phyloP scores from a whole-genome alignment of 2,329 filamentous ascomycete species.

The Phialophora macrospora region DNA sequence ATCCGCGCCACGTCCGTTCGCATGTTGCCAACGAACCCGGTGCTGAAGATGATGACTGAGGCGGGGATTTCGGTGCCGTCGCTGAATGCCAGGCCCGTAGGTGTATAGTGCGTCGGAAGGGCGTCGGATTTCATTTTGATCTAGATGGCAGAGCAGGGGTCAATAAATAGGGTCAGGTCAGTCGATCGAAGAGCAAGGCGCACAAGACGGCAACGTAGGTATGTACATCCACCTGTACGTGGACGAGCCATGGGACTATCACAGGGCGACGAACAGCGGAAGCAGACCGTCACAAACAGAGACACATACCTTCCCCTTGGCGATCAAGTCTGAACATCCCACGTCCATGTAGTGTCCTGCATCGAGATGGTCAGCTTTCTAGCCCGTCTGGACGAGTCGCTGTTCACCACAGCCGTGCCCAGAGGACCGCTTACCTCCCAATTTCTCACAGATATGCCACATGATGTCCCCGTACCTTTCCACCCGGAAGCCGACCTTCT shows the following conservation, averaged over 20 bases:
- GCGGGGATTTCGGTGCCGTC: slow-evolving; percentile 52
- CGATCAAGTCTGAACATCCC: slow-evolving; percentile 50
- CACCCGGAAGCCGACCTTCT: slow-evolving; percentile 50
- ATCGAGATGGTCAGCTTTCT: neutral
- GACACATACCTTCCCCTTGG: slow-evolving; percentile 43
- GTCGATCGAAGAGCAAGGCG: neutral
- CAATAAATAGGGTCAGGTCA: neutral
- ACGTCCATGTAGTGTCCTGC: slow-evolving; percentile 55
- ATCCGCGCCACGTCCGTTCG: slow-evolving; percentile 46
- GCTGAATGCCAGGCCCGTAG: slow-evolving; percentile 50
- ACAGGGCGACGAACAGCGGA: neutral
- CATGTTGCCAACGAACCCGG: slow-evolving; percentile 54
- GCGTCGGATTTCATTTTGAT: slow-evolving; percentile 52
- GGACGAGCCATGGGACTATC: neutral
- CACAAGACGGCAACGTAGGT: neutral
- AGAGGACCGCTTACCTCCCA: slow-evolving; percentile 42
- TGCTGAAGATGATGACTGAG: slow-evolving; percentile 55
- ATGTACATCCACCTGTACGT: neutral
- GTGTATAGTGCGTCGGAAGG: slow-evolving; percentile 46
- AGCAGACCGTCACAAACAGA: too few relatives aligned
- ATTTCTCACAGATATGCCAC: slow-evolving; percentile 49
- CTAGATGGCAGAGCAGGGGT: slow-evolving; percentile 34
- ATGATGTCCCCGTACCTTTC: slow-evolving; percentile 48
- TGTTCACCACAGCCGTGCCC: too few relatives aligned
- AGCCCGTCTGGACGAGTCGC: too few relatives aligned